Conservation (phyloP, 2,329 filamentous ascomycete genomes). For the Fonsecaea erecta region DNA sequence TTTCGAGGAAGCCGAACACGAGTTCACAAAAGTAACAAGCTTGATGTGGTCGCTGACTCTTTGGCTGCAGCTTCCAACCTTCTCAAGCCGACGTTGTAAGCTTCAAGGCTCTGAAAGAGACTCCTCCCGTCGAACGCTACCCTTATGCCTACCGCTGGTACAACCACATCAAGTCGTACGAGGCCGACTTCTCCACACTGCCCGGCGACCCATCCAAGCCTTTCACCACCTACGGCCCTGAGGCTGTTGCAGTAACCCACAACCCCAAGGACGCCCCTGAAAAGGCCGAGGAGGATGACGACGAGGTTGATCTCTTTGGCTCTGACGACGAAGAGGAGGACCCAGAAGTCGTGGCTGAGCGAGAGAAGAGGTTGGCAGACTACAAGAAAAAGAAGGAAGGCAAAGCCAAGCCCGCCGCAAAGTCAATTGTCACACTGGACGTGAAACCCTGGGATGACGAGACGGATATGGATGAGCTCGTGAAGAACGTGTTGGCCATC, state of each 20-base stretch:
- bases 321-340: conserved; percentile 94
- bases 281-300: conserved; percentile 66
- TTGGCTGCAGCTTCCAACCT: conserved; percentile 61
- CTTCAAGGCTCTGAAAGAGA: conserved; percentile 83
- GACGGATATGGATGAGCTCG: conserved; percentile 85
- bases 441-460: conserved; percentile 99
- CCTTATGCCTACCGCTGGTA: conserved; percentile 96
- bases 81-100: conserved; percentile 95
- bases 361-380: conserved; percentile 87
- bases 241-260: conserved; percentile 73
- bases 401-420: conserved; percentile 89
- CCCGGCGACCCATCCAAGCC: conserved; percentile 88
- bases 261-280: conserved; percentile 85
- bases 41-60: conserved; percentile 22
- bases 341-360: conserved; percentile 78
- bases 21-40: conserved; percentile 29
- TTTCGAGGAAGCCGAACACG: conserved; percentile 30
- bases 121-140: conserved; percentile 83
- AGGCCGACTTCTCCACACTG: conserved; percentile 88
- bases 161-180: conserved; percentile 94
- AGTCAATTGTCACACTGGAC: conserved; percentile 93
- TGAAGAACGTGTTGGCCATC: conserved; percentile 78
- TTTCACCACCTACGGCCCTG: conserved; percentile 89
- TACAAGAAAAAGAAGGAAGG: conserved; percentile 97
- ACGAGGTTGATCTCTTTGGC: conserved; percentile 92